Evolutionary conservation across 345 rosid species (phyloP).

Genomic region (Acer yangbiense): DNA sequence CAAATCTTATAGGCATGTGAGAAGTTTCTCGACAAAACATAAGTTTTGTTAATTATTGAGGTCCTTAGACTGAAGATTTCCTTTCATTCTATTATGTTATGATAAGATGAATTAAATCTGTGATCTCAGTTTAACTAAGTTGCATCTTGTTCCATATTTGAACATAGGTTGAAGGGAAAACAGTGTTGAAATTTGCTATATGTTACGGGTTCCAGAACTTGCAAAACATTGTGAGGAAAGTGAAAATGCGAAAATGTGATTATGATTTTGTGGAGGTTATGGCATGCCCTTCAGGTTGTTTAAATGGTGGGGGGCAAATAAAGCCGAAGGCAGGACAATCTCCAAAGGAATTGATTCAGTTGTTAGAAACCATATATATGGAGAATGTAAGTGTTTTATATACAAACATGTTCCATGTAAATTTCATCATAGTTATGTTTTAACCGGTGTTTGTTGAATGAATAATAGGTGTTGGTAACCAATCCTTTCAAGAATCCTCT

Average conservation of each 20-base stretch:
- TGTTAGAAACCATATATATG: conserved; percentile 64
- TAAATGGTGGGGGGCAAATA: conserved; percentile 95
- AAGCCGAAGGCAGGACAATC: conserved; percentile 85
- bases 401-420: neutral
- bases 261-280: conserved; percentile 95
- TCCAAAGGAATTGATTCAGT: conserved; percentile 70
- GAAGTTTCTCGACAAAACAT: neutral
- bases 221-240: conserved; percentile 85
- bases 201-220: conserved; percentile 96
- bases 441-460: neutral
- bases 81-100: too few relatives aligned
- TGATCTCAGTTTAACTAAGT: neutral
- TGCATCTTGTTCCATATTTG: conserved; percentile 14
- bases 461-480: conserved; percentile 50
- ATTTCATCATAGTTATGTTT: neutral
- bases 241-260: conserved; percentile 75
- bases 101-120: neutral
- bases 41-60: neutral
- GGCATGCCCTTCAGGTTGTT: conserved; percentile 99
- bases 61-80: too few relatives aligned
- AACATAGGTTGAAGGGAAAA: conserved; percentile 76
- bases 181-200: conserved; percentile 69
- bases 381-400: conserved; percentile 58
- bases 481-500: conserved; percentile 79
- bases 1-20: neutral